A percentile compares a stretch with the other conserved stretches of the same genome.
These are phyloP conservation scores for Wickerhamiella sergipiensis DNA, from an alignment of 805 yeast species.

Conservation along the genomic window DNA sequence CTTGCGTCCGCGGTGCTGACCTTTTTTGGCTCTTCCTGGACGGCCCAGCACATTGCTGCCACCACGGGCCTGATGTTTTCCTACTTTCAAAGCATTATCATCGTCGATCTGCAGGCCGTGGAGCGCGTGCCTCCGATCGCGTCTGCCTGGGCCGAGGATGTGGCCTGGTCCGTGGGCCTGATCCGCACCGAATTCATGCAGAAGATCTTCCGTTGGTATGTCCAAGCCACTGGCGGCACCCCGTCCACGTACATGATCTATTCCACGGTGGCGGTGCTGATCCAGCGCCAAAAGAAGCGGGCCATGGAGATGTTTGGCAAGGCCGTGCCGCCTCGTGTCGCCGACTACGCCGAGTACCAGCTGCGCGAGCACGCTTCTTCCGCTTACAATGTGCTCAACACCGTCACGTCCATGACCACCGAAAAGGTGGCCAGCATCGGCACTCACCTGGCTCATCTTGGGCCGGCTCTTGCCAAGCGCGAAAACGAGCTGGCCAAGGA, in stretches of 20 bases:
- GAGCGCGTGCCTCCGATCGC: slow-evolving; percentile 86
- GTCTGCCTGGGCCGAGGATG: slow-evolving; percentile 78
- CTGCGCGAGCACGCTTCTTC: background rate
- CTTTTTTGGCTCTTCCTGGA: slow-evolving; percentile 73
- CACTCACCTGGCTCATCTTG: background rate
- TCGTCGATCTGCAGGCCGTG: slow-evolving; percentile 73
- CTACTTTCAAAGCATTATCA: slow-evolving; percentile 80
- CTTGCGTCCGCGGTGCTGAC: slow-evolving; percentile 70
- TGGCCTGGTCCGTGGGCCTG: slow-evolving; percentile 92
- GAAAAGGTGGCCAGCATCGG: background rate
- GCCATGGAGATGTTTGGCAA: slow-evolving; percentile 35
- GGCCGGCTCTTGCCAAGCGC: slow-evolving; percentile 6
- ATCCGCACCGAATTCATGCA: slow-evolving; percentile 74
- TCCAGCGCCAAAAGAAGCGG: slow-evolving; percentile 44
- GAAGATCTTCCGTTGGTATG: slow-evolving; percentile 78
- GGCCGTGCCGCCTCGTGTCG: slow-evolving; percentile 9
- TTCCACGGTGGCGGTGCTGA: slow-evolving; percentile 52
- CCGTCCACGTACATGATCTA: slow-evolving; percentile 52
- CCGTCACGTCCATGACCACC: background rate
- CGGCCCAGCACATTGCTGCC: slow-evolving; percentile 82
- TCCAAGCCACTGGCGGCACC: slow-evolving; percentile 83
- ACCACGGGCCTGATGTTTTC: slow-evolving; percentile 71
- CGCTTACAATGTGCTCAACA: background rate
- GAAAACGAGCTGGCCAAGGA: slow-evolving; percentile 13
- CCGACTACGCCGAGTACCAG: slow-evolving; percentile 2